phyloP scores from a whole-genome alignment of 495 filamentous ascomycete species.

The Hyaloscypha variabilis region DNA sequence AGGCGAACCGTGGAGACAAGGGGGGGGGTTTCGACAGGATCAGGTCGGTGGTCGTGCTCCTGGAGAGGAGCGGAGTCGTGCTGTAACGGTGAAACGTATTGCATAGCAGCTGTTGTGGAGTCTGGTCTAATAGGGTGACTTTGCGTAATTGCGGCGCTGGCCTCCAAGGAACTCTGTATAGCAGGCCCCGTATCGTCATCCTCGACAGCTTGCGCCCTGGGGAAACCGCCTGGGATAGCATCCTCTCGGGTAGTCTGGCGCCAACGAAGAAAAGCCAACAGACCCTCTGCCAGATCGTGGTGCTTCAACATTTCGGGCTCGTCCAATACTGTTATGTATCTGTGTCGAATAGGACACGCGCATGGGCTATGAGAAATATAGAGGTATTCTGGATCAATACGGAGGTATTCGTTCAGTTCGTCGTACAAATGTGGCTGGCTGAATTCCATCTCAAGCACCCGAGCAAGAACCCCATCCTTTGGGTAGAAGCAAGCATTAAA shows the following conservation, averaged over 20 bases:
- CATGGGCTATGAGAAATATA: neutral
- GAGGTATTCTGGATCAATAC: neutral
- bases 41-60: neutral
- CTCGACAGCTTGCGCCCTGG: neutral
- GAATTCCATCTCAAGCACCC: neutral
- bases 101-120: neutral
- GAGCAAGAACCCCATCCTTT: neutral
- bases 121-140: neutral
- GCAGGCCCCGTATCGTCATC: neutral
- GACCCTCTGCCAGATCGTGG: neutral
- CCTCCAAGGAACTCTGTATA: neutral
- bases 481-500: neutral
- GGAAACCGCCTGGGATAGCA: neutral
- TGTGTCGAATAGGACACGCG: neutral
- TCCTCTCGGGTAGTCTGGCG: too few relatives aligned
- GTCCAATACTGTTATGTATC: too few relatives aligned
- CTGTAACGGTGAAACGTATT: too few relatives aligned
- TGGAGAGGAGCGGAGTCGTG: neutral
- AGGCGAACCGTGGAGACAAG: neutral
- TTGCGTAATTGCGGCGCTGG: neutral
- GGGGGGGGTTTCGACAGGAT: neutral
- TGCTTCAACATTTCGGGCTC: too few relatives aligned
- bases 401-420: neutral
- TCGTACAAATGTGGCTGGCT: neutral
- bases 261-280: too few relatives aligned